Conservation (phyloP, 495 filamentous ascomycete species). For the Aspergillus leporis region DNA sequence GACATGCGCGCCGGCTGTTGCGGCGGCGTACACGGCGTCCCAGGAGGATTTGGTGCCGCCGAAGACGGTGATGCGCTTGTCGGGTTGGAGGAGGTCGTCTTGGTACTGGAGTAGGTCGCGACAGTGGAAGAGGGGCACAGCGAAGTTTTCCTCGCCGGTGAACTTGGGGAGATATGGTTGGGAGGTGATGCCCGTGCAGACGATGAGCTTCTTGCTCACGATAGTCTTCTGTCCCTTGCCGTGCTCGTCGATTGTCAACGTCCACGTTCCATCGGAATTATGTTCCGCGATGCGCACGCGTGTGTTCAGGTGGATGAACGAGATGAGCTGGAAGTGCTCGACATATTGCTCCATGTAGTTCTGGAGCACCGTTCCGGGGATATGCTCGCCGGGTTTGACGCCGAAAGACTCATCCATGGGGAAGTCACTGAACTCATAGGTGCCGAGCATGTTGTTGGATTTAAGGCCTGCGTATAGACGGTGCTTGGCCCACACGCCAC, state of each 20-base stretch:
- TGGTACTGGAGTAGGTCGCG: slow-evolving; percentile 53
- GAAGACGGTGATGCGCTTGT: slow-evolving; percentile 56
- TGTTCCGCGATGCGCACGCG: slow-evolving; percentile 56
- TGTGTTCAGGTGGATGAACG: slow-evolving; percentile 53
- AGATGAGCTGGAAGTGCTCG: slow-evolving; percentile 54
- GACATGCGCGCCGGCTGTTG: slow-evolving; percentile 62
- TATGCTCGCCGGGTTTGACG: slow-evolving; percentile 62
- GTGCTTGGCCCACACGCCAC: slow-evolving; percentile 69
- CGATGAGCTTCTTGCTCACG: slow-evolving; percentile 58
- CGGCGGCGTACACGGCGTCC: slow-evolving; percentile 74
- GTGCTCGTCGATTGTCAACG: slow-evolving; percentile 23
- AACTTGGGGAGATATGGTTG: slow-evolving; percentile 55
- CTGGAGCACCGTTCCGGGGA: slow-evolving; percentile 66
- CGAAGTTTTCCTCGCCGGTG: slow-evolving; percentile 51
- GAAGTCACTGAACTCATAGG: slow-evolving; percentile 70
- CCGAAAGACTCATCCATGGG: slow-evolving; percentile 67
- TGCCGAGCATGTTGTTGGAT: slow-evolving; percentile 63
- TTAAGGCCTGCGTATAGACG: slow-evolving; percentile 68
- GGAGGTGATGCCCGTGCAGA: slow-evolving; percentile 71
- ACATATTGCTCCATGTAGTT: slow-evolving; percentile 66
- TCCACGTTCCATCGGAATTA: slow-evolving; percentile 39
- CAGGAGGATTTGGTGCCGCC: slow-evolving; percentile 75
- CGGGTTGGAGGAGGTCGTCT: slow-evolving; percentile 30
- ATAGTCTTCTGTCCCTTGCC: slow-evolving; percentile 31
- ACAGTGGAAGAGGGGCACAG: slow-evolving; percentile 62